Base-by-base conservation (phyloP, 1,284 basidiomycete species). In the Puccinia novopanici region DNA sequence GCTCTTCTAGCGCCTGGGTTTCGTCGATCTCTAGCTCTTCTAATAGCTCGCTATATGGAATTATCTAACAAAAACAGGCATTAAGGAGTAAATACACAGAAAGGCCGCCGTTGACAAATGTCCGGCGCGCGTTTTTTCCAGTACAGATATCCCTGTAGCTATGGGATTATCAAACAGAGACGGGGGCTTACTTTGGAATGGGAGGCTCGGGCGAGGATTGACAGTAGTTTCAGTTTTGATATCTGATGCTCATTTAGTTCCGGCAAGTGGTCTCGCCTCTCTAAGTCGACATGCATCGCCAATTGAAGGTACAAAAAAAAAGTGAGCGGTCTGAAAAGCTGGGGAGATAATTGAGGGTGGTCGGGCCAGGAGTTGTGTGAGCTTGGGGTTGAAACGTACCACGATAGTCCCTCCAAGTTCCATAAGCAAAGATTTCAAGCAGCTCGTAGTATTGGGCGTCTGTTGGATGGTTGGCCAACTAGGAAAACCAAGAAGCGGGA, bases 151-250 rank as follows among this genome's bases (percentile, higher is more conserved):
- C n/a, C n/a, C n/a, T n/a, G n/a, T n/a, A n/a, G n/a, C n/a, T n/a
- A n/a, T n/a, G 42, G 61, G 55, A n/a, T 19, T 8, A n/a, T 19
- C 8, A 9, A 27, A 13, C 19, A 34, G 1, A 37, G 40, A 67
- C 6, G 9, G 30, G 57, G n/a, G 48, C 45, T 65, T 48, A 94
- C 93, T 79, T 94, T 89, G 82, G 89, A 89, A 82, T 91, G 88
- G 70, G 90, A 87, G 0, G 92, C 92, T 45, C 94, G 88, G 0
- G 93, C 90, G 42, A 96, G 91, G 76, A 98, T 90, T 0, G 94
- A 92, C 8, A 99, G 90, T 83, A 96, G 93, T 86, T 93, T 94
- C 22, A 99, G 89, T 86, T 99, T 99, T 42, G 88, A 90, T 3
- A 89, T 88, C 84, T 98, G 94, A 0, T 90, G 89, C 2, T 88